Percentiles rank a stretch among this genome's conserved stretches.
Conservation (phyloP, 202 grass and related monocot species). For the Dendrocalamus latiflorus region DNA sequence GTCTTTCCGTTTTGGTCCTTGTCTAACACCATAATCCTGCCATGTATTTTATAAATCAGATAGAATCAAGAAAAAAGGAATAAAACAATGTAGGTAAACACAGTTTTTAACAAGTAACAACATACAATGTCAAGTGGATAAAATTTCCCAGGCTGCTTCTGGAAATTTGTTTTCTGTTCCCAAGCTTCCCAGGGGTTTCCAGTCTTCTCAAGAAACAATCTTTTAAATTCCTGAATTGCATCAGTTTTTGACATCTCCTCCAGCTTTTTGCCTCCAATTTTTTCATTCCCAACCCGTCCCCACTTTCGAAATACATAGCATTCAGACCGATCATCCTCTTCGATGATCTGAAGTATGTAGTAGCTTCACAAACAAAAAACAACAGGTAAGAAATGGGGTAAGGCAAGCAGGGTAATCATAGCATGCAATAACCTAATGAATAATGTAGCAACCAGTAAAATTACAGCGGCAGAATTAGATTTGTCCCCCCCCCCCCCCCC, state of each 20-base stretch:
- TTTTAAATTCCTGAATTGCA: constrained; percentile 84
- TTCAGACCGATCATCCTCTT: constrained; percentile 78
- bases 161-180: constrained; percentile 72
- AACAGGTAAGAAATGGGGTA: constrained; percentile 10
- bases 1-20: constrained; percentile 59
- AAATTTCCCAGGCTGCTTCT: constrained; percentile 78
- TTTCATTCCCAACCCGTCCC: constrained; percentile 85
- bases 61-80: not conserved
- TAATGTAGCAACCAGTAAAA: not conserved
- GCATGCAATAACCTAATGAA: not conserved
- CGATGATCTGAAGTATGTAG: constrained; percentile 90
- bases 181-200: constrained; percentile 93
- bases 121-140: constrained; percentile 94
- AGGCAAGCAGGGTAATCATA: not conserved
- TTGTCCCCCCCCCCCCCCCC: no score
- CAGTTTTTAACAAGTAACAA: not conserved
- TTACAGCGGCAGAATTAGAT: not conserved
- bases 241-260: constrained; percentile 80
- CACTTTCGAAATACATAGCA: constrained; percentile 94
- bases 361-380: constrained; percentile 48
- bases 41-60: constrained; percentile 19
- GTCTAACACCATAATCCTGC: constrained; percentile 88
- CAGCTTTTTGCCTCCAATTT: constrained; percentile 75
- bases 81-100: not conserved
- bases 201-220: constrained; percentile 95